phyloP scores from a whole-genome alignment of 139 green algal genomes.

The Closterium sp. region DNA sequence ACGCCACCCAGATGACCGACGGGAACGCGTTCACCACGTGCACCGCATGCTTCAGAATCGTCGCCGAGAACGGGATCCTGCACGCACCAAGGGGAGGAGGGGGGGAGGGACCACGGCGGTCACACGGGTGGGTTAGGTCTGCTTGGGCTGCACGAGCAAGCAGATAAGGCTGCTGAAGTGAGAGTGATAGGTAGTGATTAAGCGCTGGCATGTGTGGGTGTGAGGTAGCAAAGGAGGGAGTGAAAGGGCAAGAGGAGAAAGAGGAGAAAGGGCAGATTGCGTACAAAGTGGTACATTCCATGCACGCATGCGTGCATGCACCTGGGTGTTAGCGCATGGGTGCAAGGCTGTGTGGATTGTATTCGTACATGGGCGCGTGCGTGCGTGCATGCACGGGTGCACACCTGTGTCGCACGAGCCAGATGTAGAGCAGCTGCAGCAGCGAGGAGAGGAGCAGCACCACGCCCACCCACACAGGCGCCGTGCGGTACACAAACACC shows the following conservation, averaged over 20 bases:
- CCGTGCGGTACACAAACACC: not conserved
- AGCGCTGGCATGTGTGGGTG: not conserved
- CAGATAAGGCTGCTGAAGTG: not conserved
- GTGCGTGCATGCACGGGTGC: not conserved
- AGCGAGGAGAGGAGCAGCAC: constrained; percentile 22
- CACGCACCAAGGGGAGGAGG: not conserved
- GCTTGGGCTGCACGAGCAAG: too few species aligned
- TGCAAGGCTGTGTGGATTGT: too few species aligned
- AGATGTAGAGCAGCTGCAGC: constrained; percentile 22
- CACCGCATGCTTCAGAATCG: constrained; percentile 20
- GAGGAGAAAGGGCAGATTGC: not conserved
- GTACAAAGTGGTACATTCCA: too few species aligned
- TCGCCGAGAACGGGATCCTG: constrained; percentile 40
- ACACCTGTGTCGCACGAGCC: constrained; percentile 32
- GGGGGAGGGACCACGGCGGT: not conserved
- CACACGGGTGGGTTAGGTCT: not conserved
- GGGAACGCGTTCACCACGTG: constrained; percentile 24
- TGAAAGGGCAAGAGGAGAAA: not conserved
- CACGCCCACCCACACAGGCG: not conserved
- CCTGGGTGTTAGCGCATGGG: too few species aligned
- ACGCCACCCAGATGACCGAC: constrained; percentile 10
- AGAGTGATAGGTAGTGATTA: not conserved
- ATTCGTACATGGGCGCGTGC: too few species aligned
- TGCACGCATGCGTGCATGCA: too few species aligned
- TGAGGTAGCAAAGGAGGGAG: not conserved